Base-by-base conservation (phyloP, 2,329 filamentous ascomycete genomes). In the Geosmithia flava region DNA sequence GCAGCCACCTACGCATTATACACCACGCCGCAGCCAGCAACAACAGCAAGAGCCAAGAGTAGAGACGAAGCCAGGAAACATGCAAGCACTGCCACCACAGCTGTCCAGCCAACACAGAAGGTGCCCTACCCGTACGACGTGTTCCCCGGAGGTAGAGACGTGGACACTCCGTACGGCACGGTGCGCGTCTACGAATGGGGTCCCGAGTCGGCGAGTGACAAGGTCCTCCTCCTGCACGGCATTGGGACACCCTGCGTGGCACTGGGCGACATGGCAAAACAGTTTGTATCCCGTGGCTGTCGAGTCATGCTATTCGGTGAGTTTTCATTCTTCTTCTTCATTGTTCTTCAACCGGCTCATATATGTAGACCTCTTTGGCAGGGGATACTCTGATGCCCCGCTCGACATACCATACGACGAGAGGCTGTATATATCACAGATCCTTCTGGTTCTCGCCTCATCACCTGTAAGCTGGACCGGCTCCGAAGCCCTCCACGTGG, bases 191-290 rank as follows among this genome's bases (percentile, higher is more conserved):
- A 88, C 59, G 88, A 94, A 68, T 93, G 83, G 75, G 88, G 88
- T 0, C 42, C 41, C 0, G 20, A 20, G n/a, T 73, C 79, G 50
- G 67, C 74, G 37, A 87, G 86, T 1, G 74, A 79, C 27, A 88
- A 82, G 57, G 80, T 91, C 1, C 66, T 94, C 15, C 67, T 94
- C 23, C 66, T 94, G 16, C 88, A 91, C 62, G 88, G 88, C 5
- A 90, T 93, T 56, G 85, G 80, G 46, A 93, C 87, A 6, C 87
- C 88, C 0, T 81, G 80, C 52, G 68, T 90, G 45, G 75, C 85
- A 0, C 66, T 91, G 17, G 80, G 79, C 2, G 72, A 76, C 42
- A 61, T 93, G 37, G 84, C 83, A 15, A 70, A 79, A 58, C 75
- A 72, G 47, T 70, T 94, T 47, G 85, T 76, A 1, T 66, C 68